Evolutionary conservation across 1,284 basidiomycete species (phyloP).

Genomic region (Heterobasidion occidentale): DNA sequence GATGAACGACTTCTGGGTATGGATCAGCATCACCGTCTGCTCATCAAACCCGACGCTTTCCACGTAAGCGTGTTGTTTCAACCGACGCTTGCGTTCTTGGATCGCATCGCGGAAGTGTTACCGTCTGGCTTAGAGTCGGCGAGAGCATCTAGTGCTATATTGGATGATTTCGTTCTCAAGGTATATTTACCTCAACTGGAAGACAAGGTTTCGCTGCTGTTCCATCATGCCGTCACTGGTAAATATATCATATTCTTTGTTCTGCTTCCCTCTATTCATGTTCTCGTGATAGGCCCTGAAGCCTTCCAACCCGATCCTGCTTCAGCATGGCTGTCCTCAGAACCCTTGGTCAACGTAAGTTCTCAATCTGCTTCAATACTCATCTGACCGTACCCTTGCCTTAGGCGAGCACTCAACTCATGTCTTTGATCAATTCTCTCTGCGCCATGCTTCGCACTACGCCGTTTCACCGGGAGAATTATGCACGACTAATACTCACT

Average conservation of each 20-base stretch:
- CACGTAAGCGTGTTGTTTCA: slow-evolving; percentile 93
- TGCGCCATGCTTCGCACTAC: slow-evolving; percentile 89
- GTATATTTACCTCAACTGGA: slow-evolving; percentile 94
- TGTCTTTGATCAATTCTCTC: slow-evolving; percentile 88
- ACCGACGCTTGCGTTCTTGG: slow-evolving; percentile 84
- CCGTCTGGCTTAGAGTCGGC: slow-evolving; percentile 70
- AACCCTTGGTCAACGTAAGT: slow-evolving; percentile 75
- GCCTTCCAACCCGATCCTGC: slow-evolving; percentile 76
- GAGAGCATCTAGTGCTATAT: slow-evolving; percentile 63
- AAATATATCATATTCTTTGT: slow-evolving; percentile 5
- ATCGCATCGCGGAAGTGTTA: slow-evolving; percentile 63
- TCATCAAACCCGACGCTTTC: slow-evolving; percentile 91
- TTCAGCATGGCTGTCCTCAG: slow-evolving; percentile 51
- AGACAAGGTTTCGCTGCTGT: slow-evolving; percentile 86
- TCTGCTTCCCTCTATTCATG: background rate
- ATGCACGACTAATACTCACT: slow-evolving; percentile 90
- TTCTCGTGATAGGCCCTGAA: slow-evolving; percentile 50
- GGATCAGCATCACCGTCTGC: slow-evolving; percentile 76
- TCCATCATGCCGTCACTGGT: slow-evolving; percentile 83
- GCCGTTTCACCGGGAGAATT: slow-evolving; percentile 95
- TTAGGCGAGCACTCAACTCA: slow-evolving; percentile 77
- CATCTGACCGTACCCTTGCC: background rate
- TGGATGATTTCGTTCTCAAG: slow-evolving; percentile 93
- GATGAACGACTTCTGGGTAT: slow-evolving; percentile 68
- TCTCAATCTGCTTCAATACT: background rate